A percentile compares a stretch with the other conserved stretches of the same genome.
Conservation (phyloP, 2,329 filamentous ascomycete species). For the Salinomyces thailandicus region DNA sequence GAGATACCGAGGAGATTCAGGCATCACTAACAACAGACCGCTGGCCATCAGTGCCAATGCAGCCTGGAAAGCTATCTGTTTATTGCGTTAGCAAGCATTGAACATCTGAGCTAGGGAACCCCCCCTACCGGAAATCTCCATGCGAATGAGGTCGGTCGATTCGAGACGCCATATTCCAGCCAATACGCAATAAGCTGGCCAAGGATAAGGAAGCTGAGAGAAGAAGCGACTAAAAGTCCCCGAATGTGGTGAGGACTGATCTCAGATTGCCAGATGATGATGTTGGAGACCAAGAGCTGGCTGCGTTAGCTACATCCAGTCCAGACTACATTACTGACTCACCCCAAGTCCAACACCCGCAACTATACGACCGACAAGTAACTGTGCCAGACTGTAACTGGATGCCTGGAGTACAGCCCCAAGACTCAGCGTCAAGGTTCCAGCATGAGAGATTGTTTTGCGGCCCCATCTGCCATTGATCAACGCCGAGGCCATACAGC, state of each 20-base stretch:
- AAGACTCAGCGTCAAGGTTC: conserved; percentile 3
- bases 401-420: conserved; percentile 5
- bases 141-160: neutral
- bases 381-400: conserved; percentile 5
- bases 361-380: conserved; percentile 5
- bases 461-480: conserved; percentile 4
- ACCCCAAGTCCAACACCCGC: neutral
- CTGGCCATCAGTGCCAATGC: neutral
- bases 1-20: neutral
- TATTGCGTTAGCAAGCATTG: no score
- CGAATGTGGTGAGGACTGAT: conserved; percentile 4
- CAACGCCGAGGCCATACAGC: conserved; percentile 2
- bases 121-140: conserved; percentile 5
- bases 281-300: conserved; percentile 1
- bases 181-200: conserved; percentile 7
- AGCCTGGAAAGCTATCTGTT: neutral
- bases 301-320: no score
- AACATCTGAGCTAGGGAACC: no score
- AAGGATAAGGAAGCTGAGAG: conserved; percentile 4
- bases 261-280: conserved; percentile 8
- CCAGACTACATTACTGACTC: no score
- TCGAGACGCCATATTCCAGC: conserved; percentile 6
- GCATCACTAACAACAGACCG: neutral
- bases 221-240: conserved; percentile 4
- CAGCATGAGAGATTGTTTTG: conserved; percentile 4